Evolutionary conservation across 495 filamentous ascomycete species (phyloP).

Genomic region (Trichodelitschia bisporula): DNA sequence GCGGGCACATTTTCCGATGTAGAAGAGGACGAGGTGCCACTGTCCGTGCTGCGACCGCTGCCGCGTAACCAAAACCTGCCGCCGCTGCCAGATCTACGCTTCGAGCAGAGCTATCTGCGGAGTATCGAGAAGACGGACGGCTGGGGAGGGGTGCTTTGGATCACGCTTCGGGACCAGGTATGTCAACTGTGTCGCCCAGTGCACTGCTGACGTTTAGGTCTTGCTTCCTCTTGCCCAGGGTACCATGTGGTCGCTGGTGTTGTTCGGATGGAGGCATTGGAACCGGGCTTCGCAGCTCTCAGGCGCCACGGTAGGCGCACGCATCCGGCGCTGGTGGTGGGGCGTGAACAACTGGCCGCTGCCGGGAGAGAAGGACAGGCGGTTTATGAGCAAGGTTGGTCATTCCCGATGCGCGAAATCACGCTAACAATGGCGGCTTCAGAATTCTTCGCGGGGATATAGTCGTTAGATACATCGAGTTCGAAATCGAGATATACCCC

Average conservation of each 20-base stretch:
- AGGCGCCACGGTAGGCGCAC: slow-evolving; percentile 44
- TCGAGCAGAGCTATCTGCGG: slow-evolving; percentile 90
- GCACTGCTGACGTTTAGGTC: slow-evolving; percentile 24
- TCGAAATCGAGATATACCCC: no score
- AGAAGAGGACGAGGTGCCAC: slow-evolving; percentile 18
- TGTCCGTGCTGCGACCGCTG: slow-evolving; percentile 17
- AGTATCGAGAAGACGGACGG: slow-evolving; percentile 55
- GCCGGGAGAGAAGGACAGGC: no score
- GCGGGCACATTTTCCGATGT: slow-evolving; percentile 8
- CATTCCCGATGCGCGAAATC: no score
- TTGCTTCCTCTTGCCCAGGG: slow-evolving; percentile 67
- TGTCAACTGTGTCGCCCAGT: slow-evolving; percentile 9
- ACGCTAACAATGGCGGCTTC: no score
- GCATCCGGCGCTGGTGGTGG: slow-evolving; percentile 72
- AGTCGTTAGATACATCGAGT: no score
- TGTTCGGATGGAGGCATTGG: slow-evolving; percentile 66
- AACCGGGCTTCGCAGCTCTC: slow-evolving; percentile 38
- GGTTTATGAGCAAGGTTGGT: no score
- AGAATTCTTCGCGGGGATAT: no score
- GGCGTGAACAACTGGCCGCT: slow-evolving; percentile 67
- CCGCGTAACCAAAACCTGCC: slow-evolving; percentile 35
- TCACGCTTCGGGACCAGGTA: slow-evolving; percentile 78
- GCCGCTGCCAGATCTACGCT: slow-evolving; percentile 76
- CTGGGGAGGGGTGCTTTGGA: slow-evolving; percentile 52
- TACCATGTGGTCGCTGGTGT: slow-evolving; percentile 51